phyloP scores from a whole-genome alignment of 108 stramenopile genomes.

The Licmophora abbreviata region DNA sequence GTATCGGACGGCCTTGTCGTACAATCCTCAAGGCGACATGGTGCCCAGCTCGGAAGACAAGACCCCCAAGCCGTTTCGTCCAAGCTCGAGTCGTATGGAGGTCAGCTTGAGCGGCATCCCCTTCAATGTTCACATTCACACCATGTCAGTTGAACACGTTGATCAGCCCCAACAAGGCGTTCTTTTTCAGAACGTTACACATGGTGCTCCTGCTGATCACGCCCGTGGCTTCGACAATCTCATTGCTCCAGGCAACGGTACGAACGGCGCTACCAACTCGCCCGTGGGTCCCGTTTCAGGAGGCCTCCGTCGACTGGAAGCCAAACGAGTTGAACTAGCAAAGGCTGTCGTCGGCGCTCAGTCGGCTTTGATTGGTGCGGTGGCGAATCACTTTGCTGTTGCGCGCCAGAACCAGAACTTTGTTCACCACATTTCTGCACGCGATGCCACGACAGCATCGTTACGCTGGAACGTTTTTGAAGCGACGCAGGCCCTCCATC shows the following conservation, averaged over 20 bases:
- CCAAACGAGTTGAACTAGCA: conserved; percentile 39
- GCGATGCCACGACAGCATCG: conserved; percentile 26
- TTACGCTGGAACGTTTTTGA: conserved; percentile 53
- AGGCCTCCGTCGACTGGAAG: conserved; percentile 73
- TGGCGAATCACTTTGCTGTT: conserved; percentile 44
- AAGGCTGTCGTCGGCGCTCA: conserved; percentile 35
- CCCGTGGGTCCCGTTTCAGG: conserved; percentile 27
- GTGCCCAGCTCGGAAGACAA: conserved; percentile 44
- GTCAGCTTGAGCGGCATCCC: conserved; percentile 56
- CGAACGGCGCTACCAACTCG: conserved; percentile 7
- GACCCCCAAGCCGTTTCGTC: conserved; percentile 67
- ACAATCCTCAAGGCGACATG: conserved; percentile 14
- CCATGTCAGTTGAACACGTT: conserved; percentile 37
- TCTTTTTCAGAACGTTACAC: conserved; percentile 59
- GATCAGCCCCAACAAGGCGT: conserved; percentile 18
- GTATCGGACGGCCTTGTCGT: conserved; percentile 23
- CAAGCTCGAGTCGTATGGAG: conserved; percentile 44
- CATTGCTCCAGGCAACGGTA: conserved; percentile 13
- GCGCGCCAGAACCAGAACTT: conserved; percentile 32
- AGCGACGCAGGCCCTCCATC: conserved; percentile 53
- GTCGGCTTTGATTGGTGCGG: conserved; percentile 34
- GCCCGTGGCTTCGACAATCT: conserved; percentile 73
- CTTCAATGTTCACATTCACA: conserved; percentile 77
- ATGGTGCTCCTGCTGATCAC: conserved; percentile 86
- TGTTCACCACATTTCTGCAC: conserved; percentile 49